A percentile compares a stretch with the other conserved stretches of the same genome.
Evolutionary conservation across 306 rosid species (phyloP).

Genomic region (Vicia faba): DNA sequence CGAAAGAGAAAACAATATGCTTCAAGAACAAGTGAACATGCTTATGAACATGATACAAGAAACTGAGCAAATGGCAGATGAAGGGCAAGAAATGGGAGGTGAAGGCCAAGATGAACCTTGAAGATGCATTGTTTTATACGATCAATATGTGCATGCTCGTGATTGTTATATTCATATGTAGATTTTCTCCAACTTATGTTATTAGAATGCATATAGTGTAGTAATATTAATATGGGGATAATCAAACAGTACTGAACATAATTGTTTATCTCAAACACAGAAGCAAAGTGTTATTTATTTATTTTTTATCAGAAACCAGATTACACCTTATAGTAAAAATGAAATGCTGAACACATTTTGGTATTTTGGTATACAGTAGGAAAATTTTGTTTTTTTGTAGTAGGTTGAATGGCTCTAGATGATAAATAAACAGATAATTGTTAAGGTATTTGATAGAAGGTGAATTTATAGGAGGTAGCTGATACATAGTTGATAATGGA

Average conservation of each 20-base stretch:
- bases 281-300: neutral
- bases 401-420: no score
- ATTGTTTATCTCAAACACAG: neutral
- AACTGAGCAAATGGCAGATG: slow-evolving; percentile 56
- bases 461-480: no score
- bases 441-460: no score
- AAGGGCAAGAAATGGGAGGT: slow-evolving; percentile 43
- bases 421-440: no score
- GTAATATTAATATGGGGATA: neutral
- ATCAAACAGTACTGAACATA: slow-evolving; percentile 10
- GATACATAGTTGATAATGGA: no score
- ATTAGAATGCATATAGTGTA: slow-evolving; percentile 28
- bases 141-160: neutral
- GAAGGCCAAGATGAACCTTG: slow-evolving; percentile 56
- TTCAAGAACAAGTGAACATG: slow-evolving; percentile 81
- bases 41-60: slow-evolving; percentile 90
- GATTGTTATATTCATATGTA: slow-evolving; percentile 49
- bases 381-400: no score
- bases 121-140: neutral
- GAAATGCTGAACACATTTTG: neutral
- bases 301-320: neutral
- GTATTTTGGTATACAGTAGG: no score
- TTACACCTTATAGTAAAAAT: neutral
- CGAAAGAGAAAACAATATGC: slow-evolving; percentile 78
- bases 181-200: slow-evolving; percentile 34